Conservation (phyloP, 2,329 filamentous ascomycete genomes). For the Exutisphaerella laricina region DNA sequence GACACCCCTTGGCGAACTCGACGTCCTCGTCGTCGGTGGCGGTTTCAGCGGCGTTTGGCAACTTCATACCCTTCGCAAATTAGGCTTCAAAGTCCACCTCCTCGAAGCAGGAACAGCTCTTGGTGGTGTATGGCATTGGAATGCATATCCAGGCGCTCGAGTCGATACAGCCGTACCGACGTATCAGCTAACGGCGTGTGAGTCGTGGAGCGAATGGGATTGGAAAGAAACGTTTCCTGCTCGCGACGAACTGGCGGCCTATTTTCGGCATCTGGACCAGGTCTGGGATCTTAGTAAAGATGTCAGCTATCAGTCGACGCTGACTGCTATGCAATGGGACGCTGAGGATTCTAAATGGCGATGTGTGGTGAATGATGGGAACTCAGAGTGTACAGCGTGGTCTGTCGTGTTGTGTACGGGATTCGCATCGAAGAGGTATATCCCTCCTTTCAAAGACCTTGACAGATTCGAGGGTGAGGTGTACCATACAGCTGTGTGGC, state of each 20-base stretch:
- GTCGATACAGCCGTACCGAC: slow-evolving; percentile 31
- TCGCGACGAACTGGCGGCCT: slow-evolving; percentile 43
- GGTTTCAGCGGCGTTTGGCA: slow-evolving; percentile 19
- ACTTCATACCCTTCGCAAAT: slow-evolving; percentile 26
- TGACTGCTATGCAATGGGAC: neutral
- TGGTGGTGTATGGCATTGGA: slow-evolving; percentile 31
- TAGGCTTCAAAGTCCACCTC: slow-evolving; percentile 29
- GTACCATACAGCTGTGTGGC: slow-evolving; percentile 38
- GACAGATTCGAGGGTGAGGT: slow-evolving; percentile 35
- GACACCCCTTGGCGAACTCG: neutral
- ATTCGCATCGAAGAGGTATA: slow-evolving; percentile 33
- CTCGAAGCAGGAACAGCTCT: slow-evolving; percentile 31
- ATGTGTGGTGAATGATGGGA: neutral
- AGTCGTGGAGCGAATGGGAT: slow-evolving; percentile 50
- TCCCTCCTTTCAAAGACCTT: slow-evolving; percentile 32
- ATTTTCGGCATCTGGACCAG: slow-evolving; percentile 57
- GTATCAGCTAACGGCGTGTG: slow-evolving; percentile 43
- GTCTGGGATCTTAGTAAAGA: slow-evolving; percentile 53
- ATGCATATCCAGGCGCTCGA: slow-evolving; percentile 15
- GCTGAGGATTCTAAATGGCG: neutral
- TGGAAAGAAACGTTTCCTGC: slow-evolving; percentile 34
- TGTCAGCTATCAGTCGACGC: slow-evolving; percentile 38
- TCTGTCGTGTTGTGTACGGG: slow-evolving; percentile 17
- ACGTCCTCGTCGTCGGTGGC: slow-evolving; percentile 12
- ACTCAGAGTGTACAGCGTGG: neutral